A percentile compares a stretch with the other conserved stretches of the same genome.
Conservation (phyloP, 176 grass and related monocot species). For the Zizania latifolia region DNA sequence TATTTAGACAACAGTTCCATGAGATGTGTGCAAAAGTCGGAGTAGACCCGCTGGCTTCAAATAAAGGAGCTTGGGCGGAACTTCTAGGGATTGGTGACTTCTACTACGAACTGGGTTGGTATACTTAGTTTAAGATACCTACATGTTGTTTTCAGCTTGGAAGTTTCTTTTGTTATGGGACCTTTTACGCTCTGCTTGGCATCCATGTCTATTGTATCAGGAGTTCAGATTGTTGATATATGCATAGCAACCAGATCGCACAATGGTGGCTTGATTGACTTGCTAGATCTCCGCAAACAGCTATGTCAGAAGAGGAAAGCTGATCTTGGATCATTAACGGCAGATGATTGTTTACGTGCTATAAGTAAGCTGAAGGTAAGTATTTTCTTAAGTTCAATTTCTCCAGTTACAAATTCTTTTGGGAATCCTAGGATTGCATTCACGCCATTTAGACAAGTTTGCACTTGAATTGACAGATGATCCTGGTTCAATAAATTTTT, state of each 20-base stretch:
- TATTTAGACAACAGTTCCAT: conserved; percentile 97
- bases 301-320: conserved; percentile 72
- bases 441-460: neutral
- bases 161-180: conserved; percentile 9
- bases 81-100: conserved; percentile 93
- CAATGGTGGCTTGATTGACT: conserved; percentile 89
- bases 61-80: conserved; percentile 98
- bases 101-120: conserved; percentile 89
- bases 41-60: conserved; percentile 85
- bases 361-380: conserved; percentile 95
- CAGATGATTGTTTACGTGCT: conserved; percentile 93
- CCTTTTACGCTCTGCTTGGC: neutral
- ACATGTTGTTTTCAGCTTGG: neutral
- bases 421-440: neutral
- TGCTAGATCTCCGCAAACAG: conserved; percentile 71
- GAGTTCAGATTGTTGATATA: conserved; percentile 95
- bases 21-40: conserved; percentile 99
- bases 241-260: conserved; percentile 83
- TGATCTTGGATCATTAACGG: conserved; percentile 59
- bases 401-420: neutral
- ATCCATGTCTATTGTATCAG: conserved; percentile 33
- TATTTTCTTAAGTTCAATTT: conserved; percentile 4
- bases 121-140: conserved; percentile 10
- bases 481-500: neutral
- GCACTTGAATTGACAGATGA: neutral